Conservation (phyloP, 768 basidiomycete species). For the Clitopilus passeckerianus region DNA sequence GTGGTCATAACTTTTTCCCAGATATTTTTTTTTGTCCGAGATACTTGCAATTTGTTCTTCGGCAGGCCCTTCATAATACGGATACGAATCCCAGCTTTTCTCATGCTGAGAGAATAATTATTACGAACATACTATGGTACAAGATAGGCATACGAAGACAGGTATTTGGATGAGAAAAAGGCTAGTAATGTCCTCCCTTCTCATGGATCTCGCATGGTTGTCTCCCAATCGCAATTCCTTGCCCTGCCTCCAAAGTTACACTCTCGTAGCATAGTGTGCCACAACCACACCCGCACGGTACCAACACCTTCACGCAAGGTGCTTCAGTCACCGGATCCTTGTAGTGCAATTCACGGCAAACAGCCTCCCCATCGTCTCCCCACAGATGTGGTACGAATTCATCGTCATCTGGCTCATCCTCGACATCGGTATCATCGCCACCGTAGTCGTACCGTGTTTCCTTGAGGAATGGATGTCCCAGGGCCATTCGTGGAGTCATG, state of each 20-base stretch:
- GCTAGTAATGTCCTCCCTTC: background rate
- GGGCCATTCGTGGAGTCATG: conserved; percentile 68
- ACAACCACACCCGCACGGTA: conserved; percentile 26
- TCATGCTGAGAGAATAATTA: background rate
- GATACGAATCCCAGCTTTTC: no score
- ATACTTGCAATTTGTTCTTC: background rate
- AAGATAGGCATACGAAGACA: no score
- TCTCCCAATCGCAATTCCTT: conserved; percentile 56
- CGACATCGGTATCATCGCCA: conserved; percentile 11
- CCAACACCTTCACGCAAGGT: conserved; percentile 41
- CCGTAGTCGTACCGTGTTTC: conserved; percentile 19
- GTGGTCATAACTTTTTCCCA: conserved; percentile 49
- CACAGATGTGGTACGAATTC: conserved; percentile 61
- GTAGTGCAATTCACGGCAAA: conserved; percentile 60
- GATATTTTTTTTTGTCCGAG: conserved; percentile 6
- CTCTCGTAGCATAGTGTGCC: conserved; percentile 21
- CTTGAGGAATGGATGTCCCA: conserved; percentile 75
- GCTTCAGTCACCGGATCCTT: conserved; percentile 53
- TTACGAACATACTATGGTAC: background rate
- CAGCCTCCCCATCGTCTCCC: conserved; percentile 48
- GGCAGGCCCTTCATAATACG: no score
- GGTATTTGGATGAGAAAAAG: no score
- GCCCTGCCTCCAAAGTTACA: conserved; percentile 30
- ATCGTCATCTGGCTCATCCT: conserved; percentile 41
- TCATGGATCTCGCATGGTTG: conserved; percentile 60